Base-by-base conservation (phyloP, 352 stramenopile species). In the Pythium coloratum region DNA sequence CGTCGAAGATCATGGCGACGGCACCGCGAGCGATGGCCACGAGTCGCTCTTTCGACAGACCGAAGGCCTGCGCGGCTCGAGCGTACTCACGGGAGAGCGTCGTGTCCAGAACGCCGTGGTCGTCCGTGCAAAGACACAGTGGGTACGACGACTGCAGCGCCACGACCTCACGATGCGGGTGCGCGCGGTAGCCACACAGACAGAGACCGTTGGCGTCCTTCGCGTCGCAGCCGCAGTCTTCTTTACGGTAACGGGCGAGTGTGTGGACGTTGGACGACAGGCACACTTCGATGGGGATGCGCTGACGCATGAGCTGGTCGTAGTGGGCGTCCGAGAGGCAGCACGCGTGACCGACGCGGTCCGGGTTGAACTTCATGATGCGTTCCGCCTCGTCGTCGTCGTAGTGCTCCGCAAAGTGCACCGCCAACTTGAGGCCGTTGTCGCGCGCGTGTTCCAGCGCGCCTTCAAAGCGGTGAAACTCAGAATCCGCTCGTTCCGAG, bases 241-340 rank as follows among this genome's bases (percentile, higher is more conserved):
- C 61, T 12, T 64, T 64, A 46, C 78, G 76, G 58, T 92, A 91
- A 47, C 94, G 80, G 50, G 89, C 90, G 57, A 98, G 78, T 20
- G 94, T 98, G 77, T 97, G 89, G 30, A 97, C 84, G 74, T 98
- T 98, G 18, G 90, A 98, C 7, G 92, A 98, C 24, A 97, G 81
- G 73, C 95, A 98, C 6, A 93, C 77, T 76, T 98, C 95, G 50
- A 98, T 88, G 6, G 94, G 92, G 61, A 98, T 96, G 20, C 76
- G 76, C 16, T 81, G 61, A 24, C 55, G 34, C 26, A 88, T 64
- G 69, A 98, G 84, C 59, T 82, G 78, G 47, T 84, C 28, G 72
- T 94, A 91, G 13, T 94, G 77, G 14, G 65, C 64, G 34, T 92
- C 72, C 5, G 90, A 80, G 16, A 98, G 65, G 38, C 90, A 90